Evolutionary conservation across 1,139 yeast genomes (phyloP).

Genomic region (Geotrichum phurueaensis): DNA sequence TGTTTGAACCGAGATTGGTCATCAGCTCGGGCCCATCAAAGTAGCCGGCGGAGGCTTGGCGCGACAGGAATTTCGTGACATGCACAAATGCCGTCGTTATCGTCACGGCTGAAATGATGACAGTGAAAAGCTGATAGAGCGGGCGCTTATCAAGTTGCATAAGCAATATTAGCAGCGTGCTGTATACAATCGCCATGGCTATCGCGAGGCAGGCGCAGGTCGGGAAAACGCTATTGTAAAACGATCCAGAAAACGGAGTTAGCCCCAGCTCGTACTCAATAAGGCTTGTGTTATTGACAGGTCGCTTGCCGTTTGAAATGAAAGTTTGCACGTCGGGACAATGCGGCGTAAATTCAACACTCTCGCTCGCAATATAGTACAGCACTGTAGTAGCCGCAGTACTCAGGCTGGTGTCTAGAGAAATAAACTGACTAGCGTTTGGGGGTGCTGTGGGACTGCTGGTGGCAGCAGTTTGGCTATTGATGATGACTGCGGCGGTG

Average conservation of each 20-base stretch:
- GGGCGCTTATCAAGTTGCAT: slow-evolving; percentile 12
- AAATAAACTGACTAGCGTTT: background rate
- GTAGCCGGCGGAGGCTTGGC: slow-evolving; percentile 12
- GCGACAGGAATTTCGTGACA: slow-evolving; percentile 4
- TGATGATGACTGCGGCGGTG: background rate
- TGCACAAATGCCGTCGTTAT: slow-evolving; percentile 7
- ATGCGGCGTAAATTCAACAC: slow-evolving; percentile 8
- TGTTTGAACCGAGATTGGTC: background rate
- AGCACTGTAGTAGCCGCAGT: background rate
- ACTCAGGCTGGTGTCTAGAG: background rate
- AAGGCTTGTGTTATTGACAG: background rate
- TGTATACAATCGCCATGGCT: slow-evolving; percentile 7
- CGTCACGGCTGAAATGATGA: slow-evolving; percentile 7
- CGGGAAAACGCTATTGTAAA: slow-evolving; percentile 16
- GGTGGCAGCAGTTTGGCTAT: background rate
- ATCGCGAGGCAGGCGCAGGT: slow-evolving; percentile 14
- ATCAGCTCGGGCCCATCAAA: slow-evolving; percentile 13
- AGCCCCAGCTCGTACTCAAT: slow-evolving; percentile 6
- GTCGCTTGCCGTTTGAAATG: slow-evolving; percentile 2
- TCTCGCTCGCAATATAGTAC: background rate
- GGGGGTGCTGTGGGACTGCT: background rate
- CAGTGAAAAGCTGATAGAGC: slow-evolving; percentile 9
- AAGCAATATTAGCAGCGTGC: slow-evolving; percentile 6
- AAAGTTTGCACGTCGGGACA: slow-evolving; percentile 16
- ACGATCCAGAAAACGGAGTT: background rate